Evolutionary conservation across 2,329 filamentous ascomycete genomes (phyloP), one percentile per base, ranked within the genome.

Genomic region (Fusarium dlaminii): DNA sequence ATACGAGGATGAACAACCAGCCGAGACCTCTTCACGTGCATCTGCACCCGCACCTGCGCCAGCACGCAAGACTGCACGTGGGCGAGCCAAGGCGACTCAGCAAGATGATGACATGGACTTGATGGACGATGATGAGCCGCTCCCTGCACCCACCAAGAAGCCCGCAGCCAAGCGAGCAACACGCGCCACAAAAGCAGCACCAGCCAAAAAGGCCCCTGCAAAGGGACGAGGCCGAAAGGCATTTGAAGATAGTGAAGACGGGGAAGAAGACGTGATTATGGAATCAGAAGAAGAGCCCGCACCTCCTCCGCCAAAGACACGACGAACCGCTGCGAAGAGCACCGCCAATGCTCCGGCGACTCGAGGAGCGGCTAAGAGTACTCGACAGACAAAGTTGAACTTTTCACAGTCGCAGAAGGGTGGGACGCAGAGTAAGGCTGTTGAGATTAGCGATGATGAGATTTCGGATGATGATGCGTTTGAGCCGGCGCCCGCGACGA

Each of bases 381-480:
- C 80, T 17, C 80, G 78, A 48, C 82, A 85, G 66, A 80, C 81
- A 20, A 81, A 73, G 61, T 52, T 83, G 12, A 75, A 77, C 56
- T 83, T 83, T 48, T 80, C 84, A 20, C 83, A 83, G 58, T 75
- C 72, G 5, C 72, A 75, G 14, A 77, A 87, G 69, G 80, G 83
- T 7, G 80, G 82, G 13, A 83, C 84, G 36, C 85, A 87, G 70
- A 81, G 85, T 39, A 83, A 86, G 42, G 84, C 85, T n/a, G 77
- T 89, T 22, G 89, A 91, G 77, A 87, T 91, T 61, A 92, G 90
- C 69, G 90, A 91, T 66, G 90, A 92, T 77, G 90, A 91, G 79
- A 90, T 92, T 49, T 89, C 87, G 1, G 89, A 90, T 64, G 89
- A 90, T 48, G 88, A 90, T 79, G 82, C 86, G 0, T 92, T 92